Conservation (phyloP, 2,329 filamentous ascomycete species). For the Trichothecium sympodiale region DNA sequence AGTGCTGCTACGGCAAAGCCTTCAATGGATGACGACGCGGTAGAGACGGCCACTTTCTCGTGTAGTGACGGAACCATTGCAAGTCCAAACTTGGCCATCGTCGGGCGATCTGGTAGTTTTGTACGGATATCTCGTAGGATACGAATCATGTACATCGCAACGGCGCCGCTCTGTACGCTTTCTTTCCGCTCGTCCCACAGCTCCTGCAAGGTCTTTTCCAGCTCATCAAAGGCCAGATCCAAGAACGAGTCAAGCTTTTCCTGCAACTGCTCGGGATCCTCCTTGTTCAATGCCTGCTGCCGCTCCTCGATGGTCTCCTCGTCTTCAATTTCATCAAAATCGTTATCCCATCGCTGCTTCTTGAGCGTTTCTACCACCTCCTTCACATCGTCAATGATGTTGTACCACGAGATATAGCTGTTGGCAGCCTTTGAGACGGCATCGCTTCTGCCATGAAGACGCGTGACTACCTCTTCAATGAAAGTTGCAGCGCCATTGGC, state of each 20-base stretch:
- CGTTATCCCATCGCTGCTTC: conserved; percentile 64
- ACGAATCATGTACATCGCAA: conserved; percentile 59
- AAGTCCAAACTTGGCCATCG: conserved; percentile 45
- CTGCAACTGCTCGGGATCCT: conserved; percentile 57
- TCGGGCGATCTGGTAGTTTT: conserved; percentile 44
- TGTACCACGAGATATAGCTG: conserved; percentile 62
- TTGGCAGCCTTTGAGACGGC: conserved; percentile 50
- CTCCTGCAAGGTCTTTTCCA: conserved; percentile 43
- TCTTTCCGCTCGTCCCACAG: conserved; percentile 37
- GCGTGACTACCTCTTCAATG: conserved; percentile 56
- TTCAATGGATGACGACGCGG: conserved; percentile 38
- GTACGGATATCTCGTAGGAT: conserved; percentile 63
- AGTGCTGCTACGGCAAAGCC: conserved; percentile 31
- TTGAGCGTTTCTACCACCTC: conserved; percentile 53
- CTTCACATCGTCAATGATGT: conserved; percentile 57
- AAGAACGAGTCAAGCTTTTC: conserved; percentile 47
- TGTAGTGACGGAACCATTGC: conserved; percentile 55
- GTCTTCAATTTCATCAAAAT: conserved; percentile 62
- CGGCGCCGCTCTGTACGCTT: conserved; percentile 34
- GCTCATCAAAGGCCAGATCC: conserved; percentile 41
- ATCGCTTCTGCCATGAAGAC: conserved; percentile 61
- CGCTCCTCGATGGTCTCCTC: conserved; percentile 58
- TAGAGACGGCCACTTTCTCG: conserved; percentile 41
- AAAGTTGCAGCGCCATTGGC: conserved; percentile 55
- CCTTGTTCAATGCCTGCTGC: conserved; percentile 56